A percentile compares a stretch with the other conserved stretches of the same genome.
Evolutionary conservation across 441 rosid species (phyloP).

Genomic region (Metrosideros polymorpha): DNA sequence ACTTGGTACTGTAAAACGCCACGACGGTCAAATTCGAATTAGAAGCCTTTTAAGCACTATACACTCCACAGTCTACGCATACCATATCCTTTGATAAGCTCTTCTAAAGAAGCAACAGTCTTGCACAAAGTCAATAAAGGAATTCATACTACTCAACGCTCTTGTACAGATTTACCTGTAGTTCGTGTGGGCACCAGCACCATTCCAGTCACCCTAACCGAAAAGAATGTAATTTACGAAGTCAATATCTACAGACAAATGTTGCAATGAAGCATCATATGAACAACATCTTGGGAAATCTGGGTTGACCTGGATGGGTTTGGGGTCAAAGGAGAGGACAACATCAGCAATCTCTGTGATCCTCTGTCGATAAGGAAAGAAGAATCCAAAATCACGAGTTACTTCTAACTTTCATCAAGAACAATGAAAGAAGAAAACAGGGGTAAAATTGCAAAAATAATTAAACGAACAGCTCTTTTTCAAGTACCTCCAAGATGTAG

Average conservation of each 20-base stretch:
- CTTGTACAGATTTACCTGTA: background rate
- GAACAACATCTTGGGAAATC: background rate
- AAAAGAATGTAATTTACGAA: background rate
- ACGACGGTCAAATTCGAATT: background rate
- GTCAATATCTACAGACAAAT: background rate
- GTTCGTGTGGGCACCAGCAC: conserved; percentile 13
- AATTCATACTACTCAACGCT: background rate
- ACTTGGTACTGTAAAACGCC: background rate
- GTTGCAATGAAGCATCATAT: background rate
- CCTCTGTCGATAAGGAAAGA: background rate
- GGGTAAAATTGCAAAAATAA: background rate
- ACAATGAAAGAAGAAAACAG: background rate
- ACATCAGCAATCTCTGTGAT: conserved; percentile 9
- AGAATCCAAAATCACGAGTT: background rate
- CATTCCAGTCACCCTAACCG: conserved; percentile 9
- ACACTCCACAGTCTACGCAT: background rate
- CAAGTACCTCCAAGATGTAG: conserved; percentile 7
- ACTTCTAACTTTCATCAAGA: background rate
- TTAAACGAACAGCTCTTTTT: background rate
- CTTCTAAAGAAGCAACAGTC: background rate
- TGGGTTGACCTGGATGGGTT: background rate
- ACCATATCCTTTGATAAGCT: background rate
- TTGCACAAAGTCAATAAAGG: background rate
- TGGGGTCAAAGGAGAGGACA: conserved; percentile 9
- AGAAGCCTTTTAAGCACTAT: background rate